Percentiles rank a stretch among this genome's conserved stretches.
phyloP scores from a whole-genome alignment of 2,329 filamentous ascomycete genomes.

The Phialocephala subalpina region DNA sequence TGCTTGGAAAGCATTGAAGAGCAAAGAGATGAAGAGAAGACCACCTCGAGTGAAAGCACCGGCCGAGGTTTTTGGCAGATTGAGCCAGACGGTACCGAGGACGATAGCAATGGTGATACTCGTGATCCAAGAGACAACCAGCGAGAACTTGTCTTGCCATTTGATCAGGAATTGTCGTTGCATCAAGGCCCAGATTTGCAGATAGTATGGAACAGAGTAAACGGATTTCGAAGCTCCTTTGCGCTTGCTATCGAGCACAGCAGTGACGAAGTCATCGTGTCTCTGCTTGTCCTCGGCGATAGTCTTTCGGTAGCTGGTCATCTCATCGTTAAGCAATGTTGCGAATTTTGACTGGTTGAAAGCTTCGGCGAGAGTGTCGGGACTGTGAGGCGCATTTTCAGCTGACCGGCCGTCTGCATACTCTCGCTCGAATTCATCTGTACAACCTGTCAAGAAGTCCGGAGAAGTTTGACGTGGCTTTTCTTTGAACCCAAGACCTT shows the following conservation, averaged over 20 bases:
- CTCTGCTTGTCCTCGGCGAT: constrained; percentile 71
- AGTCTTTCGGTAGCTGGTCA: constrained; percentile 71
- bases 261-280: constrained; percentile 78
- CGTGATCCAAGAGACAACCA: constrained; percentile 76
- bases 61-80: constrained; percentile 69
- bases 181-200: constrained; percentile 85
- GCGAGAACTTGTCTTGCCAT: constrained; percentile 83
- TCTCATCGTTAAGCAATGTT: constrained; percentile 67
- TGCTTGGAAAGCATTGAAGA: constrained; percentile 90
- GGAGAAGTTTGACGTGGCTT: constrained; percentile 70
- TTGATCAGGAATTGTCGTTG: constrained; percentile 86
- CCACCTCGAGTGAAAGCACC: constrained; percentile 85
- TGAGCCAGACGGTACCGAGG: constrained; percentile 79
- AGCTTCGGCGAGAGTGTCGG: constrained; percentile 72
- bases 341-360: constrained; percentile 72
- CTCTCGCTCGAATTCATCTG: constrained; percentile 82
- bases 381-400: constrained; percentile 72
- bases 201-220: constrained; percentile 83
- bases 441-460: constrained; percentile 80
- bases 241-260: constrained; percentile 81
- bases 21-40: constrained; percentile 78
- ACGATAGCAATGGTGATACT: constrained; percentile 80
- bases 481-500: constrained; percentile 67
- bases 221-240: constrained; percentile 76
- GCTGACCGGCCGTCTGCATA: constrained; percentile 73